Percentiles rank a stretch among this genome's conserved stretches.
These are phyloP conservation scores for Pythium folliculosum DNA, from an alignment of 352 stramenopile species.

Conservation along the genomic window DNA sequence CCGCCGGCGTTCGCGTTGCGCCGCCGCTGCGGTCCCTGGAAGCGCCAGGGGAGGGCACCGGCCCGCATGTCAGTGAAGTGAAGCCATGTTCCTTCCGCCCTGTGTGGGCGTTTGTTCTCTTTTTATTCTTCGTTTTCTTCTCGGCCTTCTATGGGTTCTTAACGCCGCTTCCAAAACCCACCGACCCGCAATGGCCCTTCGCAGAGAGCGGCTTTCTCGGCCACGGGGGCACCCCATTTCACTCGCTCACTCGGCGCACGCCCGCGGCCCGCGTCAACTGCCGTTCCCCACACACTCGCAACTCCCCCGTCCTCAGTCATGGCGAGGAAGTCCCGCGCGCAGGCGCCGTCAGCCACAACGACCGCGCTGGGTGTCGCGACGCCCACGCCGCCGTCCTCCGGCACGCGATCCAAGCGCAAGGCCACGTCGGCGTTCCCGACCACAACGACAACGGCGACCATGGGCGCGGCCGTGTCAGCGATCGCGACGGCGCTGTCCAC, in stretches of 20 bases:
- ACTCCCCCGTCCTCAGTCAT: slow-evolving; percentile 3
- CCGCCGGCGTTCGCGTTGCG: no score
- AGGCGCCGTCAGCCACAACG: neutral
- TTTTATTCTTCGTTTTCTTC: neutral
- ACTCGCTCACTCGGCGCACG: neutral
- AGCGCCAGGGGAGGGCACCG: no score
- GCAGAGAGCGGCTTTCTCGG: slow-evolving; percentile 15
- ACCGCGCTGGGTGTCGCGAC: neutral
- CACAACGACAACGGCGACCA: neutral
- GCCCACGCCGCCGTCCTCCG: slow-evolving; percentile 1
- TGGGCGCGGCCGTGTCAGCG: neutral
- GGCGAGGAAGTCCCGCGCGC: slow-evolving; percentile 13
- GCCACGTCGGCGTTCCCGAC: slow-evolving; percentile 2
- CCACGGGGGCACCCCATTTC: neutral
- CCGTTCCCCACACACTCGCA: neutral
- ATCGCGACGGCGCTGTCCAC: slow-evolving; percentile 1
- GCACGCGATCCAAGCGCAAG: slow-evolving; percentile 30
- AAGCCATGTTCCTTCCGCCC: slow-evolving; percentile 24
- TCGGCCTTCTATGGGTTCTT: slow-evolving; percentile 20
- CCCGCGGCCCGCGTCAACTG: slow-evolving; percentile 6
- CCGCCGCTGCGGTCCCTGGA: no score
- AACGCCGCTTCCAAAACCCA: slow-evolving; percentile 3
- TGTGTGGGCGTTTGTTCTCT: slow-evolving; percentile 1
- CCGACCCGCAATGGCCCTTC: slow-evolving; percentile 17
- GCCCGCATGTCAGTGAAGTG: slow-evolving; percentile 28